Evolutionary conservation across 179 eudicot genomes (phyloP).

Genomic region (Silene noctiflora): DNA sequence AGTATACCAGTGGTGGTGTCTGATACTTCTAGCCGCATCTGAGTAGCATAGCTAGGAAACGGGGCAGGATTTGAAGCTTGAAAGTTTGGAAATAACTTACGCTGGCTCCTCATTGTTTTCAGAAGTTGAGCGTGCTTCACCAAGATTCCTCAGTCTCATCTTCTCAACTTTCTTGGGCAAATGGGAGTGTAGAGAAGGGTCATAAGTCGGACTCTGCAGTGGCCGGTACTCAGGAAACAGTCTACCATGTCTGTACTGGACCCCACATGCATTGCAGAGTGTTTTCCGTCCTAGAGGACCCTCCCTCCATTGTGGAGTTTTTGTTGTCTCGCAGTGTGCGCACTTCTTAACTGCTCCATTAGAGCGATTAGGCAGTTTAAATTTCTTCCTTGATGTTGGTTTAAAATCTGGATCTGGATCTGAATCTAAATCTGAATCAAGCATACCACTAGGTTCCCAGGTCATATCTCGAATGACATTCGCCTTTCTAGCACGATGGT

Average conservation of each 20-base stretch:
- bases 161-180: conserved; percentile 61
- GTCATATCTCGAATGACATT: conserved; percentile 26
- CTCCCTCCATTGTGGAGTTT: conserved; percentile 80
- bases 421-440: conserved; percentile 13
- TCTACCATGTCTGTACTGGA: conserved; percentile 63
- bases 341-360: conserved; percentile 45
- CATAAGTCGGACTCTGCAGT: conserved; percentile 64
- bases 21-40: too few relatives aligned
- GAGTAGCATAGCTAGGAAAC: not conserved
- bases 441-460: conserved; percentile 21
- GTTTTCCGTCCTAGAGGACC: conserved; percentile 74
- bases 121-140: conserved; percentile 11
- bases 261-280: conserved; percentile 85
- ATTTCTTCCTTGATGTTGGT: not conserved
- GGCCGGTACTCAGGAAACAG: conserved; percentile 83
- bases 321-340: conserved; percentile 66
- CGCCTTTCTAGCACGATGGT: conserved; percentile 8
- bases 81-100: conserved; percentile 25
- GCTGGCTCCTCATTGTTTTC: conserved; percentile 8
- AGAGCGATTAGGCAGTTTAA: conserved; percentile 3
- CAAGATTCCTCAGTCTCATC: conserved; percentile 42
- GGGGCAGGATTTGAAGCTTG: conserved; percentile 6
- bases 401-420: not conserved
- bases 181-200: conserved; percentile 67
- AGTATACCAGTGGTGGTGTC: too few relatives aligned